Conservation (phyloP, 1,139 yeast genomes). For the Hansenula sp. region DNA sequence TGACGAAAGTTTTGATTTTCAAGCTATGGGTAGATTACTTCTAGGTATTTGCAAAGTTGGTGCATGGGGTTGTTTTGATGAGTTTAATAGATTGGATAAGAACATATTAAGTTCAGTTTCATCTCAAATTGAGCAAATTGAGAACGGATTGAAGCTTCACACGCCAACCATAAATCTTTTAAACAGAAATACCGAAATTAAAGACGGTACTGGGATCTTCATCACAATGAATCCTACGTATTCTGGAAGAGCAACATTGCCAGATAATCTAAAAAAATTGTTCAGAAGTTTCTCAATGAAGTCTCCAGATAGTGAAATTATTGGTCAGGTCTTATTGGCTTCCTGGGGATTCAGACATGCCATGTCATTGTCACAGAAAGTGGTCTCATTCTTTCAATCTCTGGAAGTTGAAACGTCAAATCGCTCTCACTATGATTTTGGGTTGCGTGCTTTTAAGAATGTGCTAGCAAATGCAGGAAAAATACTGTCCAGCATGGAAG, state of each 20-base stretch:
- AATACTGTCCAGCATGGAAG: slow-evolving; percentile 29
- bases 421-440: slow-evolving; percentile 87
- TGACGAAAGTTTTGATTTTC: slow-evolving; percentile 84
- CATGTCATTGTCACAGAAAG: slow-evolving; percentile 35
- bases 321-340: slow-evolving; percentile 67
- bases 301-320: slow-evolving; percentile 63
- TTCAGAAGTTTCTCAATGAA: slow-evolving; percentile 77
- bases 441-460: slow-evolving; percentile 73
- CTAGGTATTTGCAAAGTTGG: slow-evolving; percentile 84
- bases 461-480: slow-evolving; percentile 58
- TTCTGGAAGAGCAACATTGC: slow-evolving; percentile 75
- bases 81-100: slow-evolving; percentile 77
- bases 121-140: slow-evolving; percentile 73
- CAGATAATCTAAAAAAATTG: slow-evolving; percentile 79
- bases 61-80: slow-evolving; percentile 97
- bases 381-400: slow-evolving; percentile 54
- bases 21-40: slow-evolving; percentile 72
- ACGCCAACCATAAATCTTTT: slow-evolving; percentile 39
- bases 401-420: slow-evolving; percentile 36
- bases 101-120: slow-evolving; percentile 80
- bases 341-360: slow-evolving; percentile 69
- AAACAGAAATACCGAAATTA: slow-evolving; percentile 40
- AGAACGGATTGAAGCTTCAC: slow-evolving; percentile 38
- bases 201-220: slow-evolving; percentile 65
- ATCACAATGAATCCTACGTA: slow-evolving; percentile 93